Conservation (phyloP, 1,284 basidiomycete species). For the Cystobasidiaceae sp. region DNA sequence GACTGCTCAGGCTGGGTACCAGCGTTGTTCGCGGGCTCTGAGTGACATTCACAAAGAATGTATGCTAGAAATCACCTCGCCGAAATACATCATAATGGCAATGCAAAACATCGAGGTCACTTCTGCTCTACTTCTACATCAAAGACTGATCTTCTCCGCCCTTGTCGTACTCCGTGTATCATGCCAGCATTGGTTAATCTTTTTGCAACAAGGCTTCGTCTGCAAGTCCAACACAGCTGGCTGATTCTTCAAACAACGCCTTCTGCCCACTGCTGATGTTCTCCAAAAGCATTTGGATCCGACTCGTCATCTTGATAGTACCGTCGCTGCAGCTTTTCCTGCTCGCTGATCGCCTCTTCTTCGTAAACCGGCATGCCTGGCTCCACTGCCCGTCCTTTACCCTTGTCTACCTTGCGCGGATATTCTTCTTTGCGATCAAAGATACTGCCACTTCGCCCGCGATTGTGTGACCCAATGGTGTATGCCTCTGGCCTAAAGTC, state of each 20-base stretch:
- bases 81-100: too few relatives aligned
- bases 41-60: too few relatives aligned
- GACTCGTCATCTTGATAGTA: conserved; percentile 14
- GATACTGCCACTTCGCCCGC: background rate
- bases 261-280: conserved; percentile 19
- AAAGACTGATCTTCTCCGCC: too few relatives aligned
- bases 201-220: too few relatives aligned
- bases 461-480: background rate
- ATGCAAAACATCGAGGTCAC: too few relatives aligned
- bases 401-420: conserved; percentile 12
- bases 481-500: background rate
- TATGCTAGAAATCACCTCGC: too few relatives aligned
- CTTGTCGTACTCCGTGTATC: too few relatives aligned
- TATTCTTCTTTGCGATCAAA: conserved; percentile 2
- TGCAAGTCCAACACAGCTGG: too few relatives aligned
- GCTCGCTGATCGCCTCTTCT: conserved; percentile 5
- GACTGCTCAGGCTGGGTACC: too few relatives aligned
- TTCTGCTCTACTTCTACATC: too few relatives aligned
- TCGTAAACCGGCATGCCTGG: background rate
- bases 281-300: conserved; percentile 10
- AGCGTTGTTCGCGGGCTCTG: too few relatives aligned
- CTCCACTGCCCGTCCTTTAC: conserved; percentile 7
- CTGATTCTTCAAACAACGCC: background rate
- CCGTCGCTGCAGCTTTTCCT: conserved; percentile 1
- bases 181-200: too few relatives aligned